Evolutionary conservation across 164 flowering plant genomes (phyloP), one percentile per base, ranked within the genome.

Genomic region (Amborella trichopoda): DNA sequence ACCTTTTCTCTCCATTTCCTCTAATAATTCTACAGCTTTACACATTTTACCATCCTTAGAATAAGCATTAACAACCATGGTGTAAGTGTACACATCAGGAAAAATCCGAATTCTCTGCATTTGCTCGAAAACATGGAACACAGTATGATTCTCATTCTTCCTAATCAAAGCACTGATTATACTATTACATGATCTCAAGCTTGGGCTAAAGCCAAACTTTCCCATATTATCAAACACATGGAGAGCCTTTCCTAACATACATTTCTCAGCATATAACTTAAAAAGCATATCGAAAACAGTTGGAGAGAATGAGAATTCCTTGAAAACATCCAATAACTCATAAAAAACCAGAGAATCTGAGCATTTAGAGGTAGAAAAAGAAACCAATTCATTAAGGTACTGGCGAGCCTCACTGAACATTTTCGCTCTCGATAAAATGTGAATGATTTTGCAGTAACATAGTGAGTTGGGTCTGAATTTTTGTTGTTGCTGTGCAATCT

Each of bases 221-320:
- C 73, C 70, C 85, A 87, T 87, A 52, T 78, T 70, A 56, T 91
- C 96, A 63, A 91, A 91, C 81, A 84, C 87, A 55, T 69, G 59
- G 16, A 91, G 56, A 4, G 96, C 98, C 55, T 70, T 49, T 54
- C 65, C 71, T 2, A 42, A 26, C 78, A 73, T 50, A n/a, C 94
- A 75, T 39, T 61, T 78, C 53, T 72, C 78, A 13, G 72, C 82
- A 66, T 63, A 80, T 1, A 68, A 60, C 59, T 80, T 84, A 69
- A 91, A 58, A 32, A 84, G 50, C 88, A 91, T 87, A 58, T 91
- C 96, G 42, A 91, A 91, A 46, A 91, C 95, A 14, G 64, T 56
- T 0, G 76, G 80, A 0, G 84, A 73, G 53, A 87, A 87, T 14
- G 54, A 26, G 40, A 80, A 84, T 17, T 91, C 94, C 46, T 55